Base-by-base conservation (phyloP, 192 early-diverging fungal species). In the Cladochytrium replicatum region DNA sequence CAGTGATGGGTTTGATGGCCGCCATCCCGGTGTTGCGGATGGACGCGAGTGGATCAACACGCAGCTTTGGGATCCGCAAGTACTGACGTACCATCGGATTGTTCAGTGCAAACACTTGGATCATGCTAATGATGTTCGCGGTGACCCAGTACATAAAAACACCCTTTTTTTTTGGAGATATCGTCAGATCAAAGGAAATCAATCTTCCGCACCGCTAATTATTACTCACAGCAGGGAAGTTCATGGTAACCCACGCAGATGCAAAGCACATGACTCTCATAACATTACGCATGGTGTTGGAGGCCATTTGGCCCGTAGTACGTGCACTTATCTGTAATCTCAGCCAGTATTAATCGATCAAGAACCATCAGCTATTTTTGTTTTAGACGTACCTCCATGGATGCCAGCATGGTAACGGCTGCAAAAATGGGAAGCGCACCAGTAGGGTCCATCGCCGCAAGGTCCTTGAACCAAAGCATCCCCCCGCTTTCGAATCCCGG, bases 71-170 rank as follows among this genome's bases (percentile, higher is more conserved):
- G 43, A 94, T 85, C 41, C 69, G 70, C 31, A 83, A 69, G 24
- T 60, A 30, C 0, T 41, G 44, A 40, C 83, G 79, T 23, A 90
- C 68, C 19, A 52, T 6, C n/a, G 69, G 66, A 28, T 62, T 52
- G 64, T 73, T 76, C 28, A 94, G 67, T 28, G 77, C 53, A 24
- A 79, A 39, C 32, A 81, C 69, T 72, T 94, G 91, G 26, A 67
- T 47, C 15, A 85, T 59, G 5, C 85, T 83, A 44, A 80, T 73
- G 6, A 75, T 21, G 64, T 87, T 89, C 52, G 81, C 82, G 39
- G 81, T 76, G 43, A 88, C 61, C 87, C 86, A 90, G 66, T 91
- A 91, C 42, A 88, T 63, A 63, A 94, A 88, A 29, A 91, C 67
- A 28, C 65, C 77, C 83, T 85, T n/a, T n/a, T n/a, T n/a, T n/a